These are phyloP conservation scores for Prunus mongolica DNA, from an alignment of 306 rosid genomes.

Conservation along the genomic window DNA sequence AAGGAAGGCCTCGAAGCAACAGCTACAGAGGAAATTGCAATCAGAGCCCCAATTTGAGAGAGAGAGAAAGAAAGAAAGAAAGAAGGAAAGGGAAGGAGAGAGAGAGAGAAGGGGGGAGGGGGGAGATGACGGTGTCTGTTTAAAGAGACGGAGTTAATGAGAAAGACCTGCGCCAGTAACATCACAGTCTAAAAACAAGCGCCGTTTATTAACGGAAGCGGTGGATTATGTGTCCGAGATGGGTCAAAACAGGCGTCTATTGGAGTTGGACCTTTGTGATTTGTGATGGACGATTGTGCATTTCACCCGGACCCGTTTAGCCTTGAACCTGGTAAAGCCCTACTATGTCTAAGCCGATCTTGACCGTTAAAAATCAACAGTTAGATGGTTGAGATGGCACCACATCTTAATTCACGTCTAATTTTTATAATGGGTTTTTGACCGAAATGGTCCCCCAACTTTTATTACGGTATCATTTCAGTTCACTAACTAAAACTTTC, in stretches of 20 bases:
- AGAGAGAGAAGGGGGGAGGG: not conserved
- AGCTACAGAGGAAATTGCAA: slow-evolving; percentile 15
- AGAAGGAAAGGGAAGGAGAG: not conserved
- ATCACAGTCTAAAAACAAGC: not conserved
- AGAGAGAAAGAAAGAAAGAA: not conserved
- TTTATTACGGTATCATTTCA: too few species aligned
- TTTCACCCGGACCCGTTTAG: slow-evolving; percentile 3
- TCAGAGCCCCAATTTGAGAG: slow-evolving; percentile 15
- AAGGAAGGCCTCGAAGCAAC: slow-evolving; percentile 4
- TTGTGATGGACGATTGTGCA: not conserved
- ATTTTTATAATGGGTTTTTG: too few species aligned
- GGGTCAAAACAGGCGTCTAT: slow-evolving; percentile 14
- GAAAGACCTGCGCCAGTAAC: slow-evolving; percentile 10
- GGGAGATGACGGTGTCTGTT: slow-evolving; percentile 19
- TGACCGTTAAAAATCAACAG: not conserved
- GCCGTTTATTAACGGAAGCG: slow-evolving; percentile 9
- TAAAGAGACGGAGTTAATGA: slow-evolving; percentile 21
- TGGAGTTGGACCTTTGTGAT: not conserved
- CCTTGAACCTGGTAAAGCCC: not conserved
- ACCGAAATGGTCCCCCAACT: rapidly evolving
- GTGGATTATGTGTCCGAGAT: not conserved
- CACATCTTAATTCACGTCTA: not conserved
- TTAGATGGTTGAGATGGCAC: not conserved
- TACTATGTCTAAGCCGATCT: not conserved
- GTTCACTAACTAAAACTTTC: too few species aligned